phyloP scores from a whole-genome alignment of 2,329 filamentous ascomycete species.

The Pestalotiopsis sp. region DNA sequence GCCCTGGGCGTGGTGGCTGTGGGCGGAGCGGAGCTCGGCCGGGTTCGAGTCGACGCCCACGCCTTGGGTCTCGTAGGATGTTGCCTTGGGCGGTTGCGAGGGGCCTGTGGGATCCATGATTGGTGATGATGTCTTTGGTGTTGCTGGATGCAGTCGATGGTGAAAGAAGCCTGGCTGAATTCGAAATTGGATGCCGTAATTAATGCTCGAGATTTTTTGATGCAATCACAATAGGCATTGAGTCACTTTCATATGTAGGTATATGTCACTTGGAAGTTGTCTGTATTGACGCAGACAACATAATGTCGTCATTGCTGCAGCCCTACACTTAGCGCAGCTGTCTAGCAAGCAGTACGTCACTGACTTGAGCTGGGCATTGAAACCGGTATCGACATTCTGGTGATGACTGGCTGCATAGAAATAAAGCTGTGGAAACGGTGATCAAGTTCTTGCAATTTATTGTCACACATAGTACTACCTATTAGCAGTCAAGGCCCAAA shows the following conservation, averaged over 20 bases:
- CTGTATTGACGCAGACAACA: not conserved
- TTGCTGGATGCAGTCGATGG: not conserved
- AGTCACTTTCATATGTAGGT: too few species aligned
- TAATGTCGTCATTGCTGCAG: slow-evolving; percentile 5
- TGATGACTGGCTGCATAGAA: too few species aligned
- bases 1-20: slow-evolving; percentile 15
- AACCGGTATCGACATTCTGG: too few species aligned
- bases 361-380: too few species aligned
- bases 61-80: slow-evolving; percentile 27
- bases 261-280: not conserved
- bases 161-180: not conserved
- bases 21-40: slow-evolving; percentile 22
- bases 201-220: not conserved
- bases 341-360: too few species aligned
- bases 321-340: not conserved
- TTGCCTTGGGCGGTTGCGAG: slow-evolving; percentile 26
- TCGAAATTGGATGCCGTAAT: not conserved
- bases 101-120: slow-evolving; percentile 30
- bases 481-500: too few species aligned
- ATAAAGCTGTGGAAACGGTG: too few species aligned
- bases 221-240: too few species aligned
- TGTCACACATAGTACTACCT: too few species aligned
- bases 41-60: slow-evolving; percentile 29
- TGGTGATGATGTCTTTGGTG: not conserved
- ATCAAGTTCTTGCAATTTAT: too few species aligned